phyloP scores from a whole-genome alignment of 345 rosid genomes.

The Syzygium grande region DNA sequence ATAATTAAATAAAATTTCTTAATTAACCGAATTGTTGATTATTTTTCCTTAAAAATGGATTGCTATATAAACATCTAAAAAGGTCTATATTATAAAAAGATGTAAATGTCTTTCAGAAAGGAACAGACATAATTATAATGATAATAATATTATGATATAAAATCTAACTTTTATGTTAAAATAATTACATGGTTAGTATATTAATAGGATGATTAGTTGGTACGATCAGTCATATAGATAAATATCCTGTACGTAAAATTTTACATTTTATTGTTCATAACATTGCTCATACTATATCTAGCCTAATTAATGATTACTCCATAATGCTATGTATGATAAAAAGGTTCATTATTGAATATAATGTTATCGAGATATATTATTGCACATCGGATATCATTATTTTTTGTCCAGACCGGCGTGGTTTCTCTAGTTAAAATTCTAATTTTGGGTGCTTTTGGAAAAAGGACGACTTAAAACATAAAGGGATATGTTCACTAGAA shows the following conservation, averaged over 20 bases:
- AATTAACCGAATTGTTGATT: not conserved
- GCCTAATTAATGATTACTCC: not conserved
- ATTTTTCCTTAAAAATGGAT: not conserved
- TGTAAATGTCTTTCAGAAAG: not conserved
- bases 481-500: too few species aligned
- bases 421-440: not conserved
- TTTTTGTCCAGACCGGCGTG: rapidly evolving
- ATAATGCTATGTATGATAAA: not conserved
- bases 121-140: not conserved
- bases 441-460: not conserved
- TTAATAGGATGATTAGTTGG: not conserved
- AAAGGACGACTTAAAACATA: not conserved
- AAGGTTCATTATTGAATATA: not conserved
- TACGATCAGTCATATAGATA: too few species aligned
- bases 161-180: not conserved
- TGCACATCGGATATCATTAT: not conserved
- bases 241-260: not conserved
- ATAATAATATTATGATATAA: too few species aligned
- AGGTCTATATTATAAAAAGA: too few species aligned
- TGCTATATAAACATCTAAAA: not conserved
- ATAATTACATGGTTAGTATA: not conserved
- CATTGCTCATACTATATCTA: not conserved
- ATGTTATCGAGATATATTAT: not conserved
- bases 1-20: not conserved
- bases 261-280: not conserved